A percentile compares a stretch with the other conserved stretches of the same genome.
These are phyloP conservation scores for Daldinia eschscholtzii DNA, from an alignment of 2,329 filamentous ascomycete genomes.

Conservation along the genomic window DNA sequence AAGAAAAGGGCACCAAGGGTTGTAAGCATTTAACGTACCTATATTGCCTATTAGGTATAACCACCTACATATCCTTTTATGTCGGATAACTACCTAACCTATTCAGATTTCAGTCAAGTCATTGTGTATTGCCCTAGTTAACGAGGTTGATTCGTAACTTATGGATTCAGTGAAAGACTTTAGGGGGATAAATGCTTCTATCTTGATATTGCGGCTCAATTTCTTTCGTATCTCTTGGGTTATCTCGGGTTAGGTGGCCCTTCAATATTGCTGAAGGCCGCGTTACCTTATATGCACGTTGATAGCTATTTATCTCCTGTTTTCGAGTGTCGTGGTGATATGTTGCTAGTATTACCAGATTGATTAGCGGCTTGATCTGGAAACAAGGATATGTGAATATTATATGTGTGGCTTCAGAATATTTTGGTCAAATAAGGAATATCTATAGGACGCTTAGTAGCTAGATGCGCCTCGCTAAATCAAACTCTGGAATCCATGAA, in stretches of 20 bases:
- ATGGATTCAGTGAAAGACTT: not conserved
- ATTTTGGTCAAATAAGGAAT: conserved; percentile 32
- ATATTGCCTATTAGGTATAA: not conserved
- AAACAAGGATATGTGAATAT: conserved; percentile 1
- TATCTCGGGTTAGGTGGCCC: conserved; percentile 27
- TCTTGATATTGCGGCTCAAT: conserved; percentile 36
- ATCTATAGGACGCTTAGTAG: conserved; percentile 25
- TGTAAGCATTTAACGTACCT: not conserved
- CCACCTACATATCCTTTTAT: too few species aligned
- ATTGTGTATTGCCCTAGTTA: not conserved
- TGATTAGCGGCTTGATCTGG: conserved; percentile 19
- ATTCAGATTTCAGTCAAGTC: too few species aligned
- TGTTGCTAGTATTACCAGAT: not conserved
- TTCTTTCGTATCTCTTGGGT: conserved; percentile 1
- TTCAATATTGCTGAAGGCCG: conserved; percentile 14
- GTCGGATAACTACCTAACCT: too few species aligned
- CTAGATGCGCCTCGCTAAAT: conserved; percentile 37
- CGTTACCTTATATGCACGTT: conserved; percentile 28
- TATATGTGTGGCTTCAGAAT: conserved; percentile 28
- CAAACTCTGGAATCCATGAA: conserved; percentile 33
- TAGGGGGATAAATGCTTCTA: not conserved
- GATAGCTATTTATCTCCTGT: conserved; percentile 18
- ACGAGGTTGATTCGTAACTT: not conserved
- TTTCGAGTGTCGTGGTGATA: not conserved
- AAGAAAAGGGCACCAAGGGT: not conserved